A percentile compares a stretch with the other conserved stretches of the same genome.
Conservation (phyloP, 108 stramenopile species). For the Pseudonitzschia multistriata region DNA sequence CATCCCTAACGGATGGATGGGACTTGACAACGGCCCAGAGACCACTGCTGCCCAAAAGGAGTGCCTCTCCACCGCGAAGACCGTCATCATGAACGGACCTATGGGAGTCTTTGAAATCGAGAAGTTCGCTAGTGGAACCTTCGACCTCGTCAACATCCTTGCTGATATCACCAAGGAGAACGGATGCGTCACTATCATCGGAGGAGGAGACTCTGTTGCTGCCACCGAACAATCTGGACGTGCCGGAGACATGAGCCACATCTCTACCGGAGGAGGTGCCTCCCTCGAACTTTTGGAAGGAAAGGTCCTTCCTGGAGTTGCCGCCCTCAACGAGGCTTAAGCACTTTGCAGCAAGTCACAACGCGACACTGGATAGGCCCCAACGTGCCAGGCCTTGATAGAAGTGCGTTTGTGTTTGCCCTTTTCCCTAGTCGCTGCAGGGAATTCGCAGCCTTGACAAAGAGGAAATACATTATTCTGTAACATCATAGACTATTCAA, state of each 20-base stretch:
- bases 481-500: constrained; percentile 9
- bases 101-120: constrained; percentile 99
- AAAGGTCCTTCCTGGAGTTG: constrained; percentile 98
- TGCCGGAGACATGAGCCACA: constrained; percentile 96
- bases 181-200: constrained; percentile 97
- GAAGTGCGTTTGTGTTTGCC: background rate
- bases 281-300: constrained; percentile 98
- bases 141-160: constrained; percentile 92
- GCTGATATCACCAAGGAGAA: constrained; percentile 85
- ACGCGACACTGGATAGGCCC: background rate
- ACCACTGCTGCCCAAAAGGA: constrained; percentile 87
- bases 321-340: constrained; percentile 93
- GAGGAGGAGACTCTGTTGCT: constrained; percentile 99
- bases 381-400: background rate
- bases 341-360: constrained; percentile 4
- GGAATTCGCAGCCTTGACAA: background rate
- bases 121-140: constrained; percentile 92
- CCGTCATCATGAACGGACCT: constrained; percentile 99
- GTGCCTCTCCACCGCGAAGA: constrained; percentile 88
- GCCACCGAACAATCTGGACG: constrained; percentile 92
- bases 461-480: constrained; percentile 4
- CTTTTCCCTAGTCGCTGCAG: background rate
- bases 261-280: constrained; percentile 98
- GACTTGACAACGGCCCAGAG: constrained; percentile 97
- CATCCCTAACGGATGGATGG: constrained; percentile 99